Evolutionary conservation across 345 rosid genomes (phyloP).

Genomic region (Bruguiera sexangula): DNA sequence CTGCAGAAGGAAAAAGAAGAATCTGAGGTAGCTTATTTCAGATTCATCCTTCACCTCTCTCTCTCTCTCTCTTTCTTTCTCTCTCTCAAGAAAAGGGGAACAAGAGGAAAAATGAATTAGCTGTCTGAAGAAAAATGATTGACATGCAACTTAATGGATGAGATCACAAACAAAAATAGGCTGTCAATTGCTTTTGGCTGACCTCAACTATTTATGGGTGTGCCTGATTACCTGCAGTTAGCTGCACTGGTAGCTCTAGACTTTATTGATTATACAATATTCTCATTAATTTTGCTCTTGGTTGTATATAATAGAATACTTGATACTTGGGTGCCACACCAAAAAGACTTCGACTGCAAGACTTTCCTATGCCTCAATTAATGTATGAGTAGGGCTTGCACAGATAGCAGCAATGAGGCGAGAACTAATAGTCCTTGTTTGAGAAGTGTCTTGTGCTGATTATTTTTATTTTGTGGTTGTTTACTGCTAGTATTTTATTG

Average conservation of each 20-base stretch:
- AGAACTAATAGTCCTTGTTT: background rate
- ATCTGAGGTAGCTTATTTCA: conserved; percentile 25
- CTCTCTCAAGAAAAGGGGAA: too few relatives aligned
- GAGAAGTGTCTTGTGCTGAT: background rate
- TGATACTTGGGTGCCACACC: too few relatives aligned
- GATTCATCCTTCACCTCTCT: too few relatives aligned
- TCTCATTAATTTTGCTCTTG: background rate
- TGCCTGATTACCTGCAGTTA: background rate
- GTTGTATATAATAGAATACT: background rate
- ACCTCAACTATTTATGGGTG: background rate
- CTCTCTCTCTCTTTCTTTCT: too few relatives aligned
- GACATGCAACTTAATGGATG: background rate
- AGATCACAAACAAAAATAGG: background rate
- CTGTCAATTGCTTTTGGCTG: background rate
- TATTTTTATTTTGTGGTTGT: background rate
- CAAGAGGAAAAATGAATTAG: background rate
- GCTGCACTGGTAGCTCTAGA: background rate
- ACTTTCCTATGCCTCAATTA: background rate
- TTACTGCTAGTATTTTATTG: conserved; percentile 5
- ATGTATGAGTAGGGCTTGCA: background rate
- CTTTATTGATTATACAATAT: background rate
- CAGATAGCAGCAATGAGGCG: background rate
- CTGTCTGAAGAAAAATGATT: background rate
- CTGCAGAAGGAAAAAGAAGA: conserved; percentile 25
- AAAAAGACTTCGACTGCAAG: too few relatives aligned